Percentiles rank a stretch among this genome's conserved stretches.
These are phyloP conservation scores for Xylariaceae sp. DNA, from an alignment of 2,329 filamentous ascomycete genomes.

Conservation along the genomic window DNA sequence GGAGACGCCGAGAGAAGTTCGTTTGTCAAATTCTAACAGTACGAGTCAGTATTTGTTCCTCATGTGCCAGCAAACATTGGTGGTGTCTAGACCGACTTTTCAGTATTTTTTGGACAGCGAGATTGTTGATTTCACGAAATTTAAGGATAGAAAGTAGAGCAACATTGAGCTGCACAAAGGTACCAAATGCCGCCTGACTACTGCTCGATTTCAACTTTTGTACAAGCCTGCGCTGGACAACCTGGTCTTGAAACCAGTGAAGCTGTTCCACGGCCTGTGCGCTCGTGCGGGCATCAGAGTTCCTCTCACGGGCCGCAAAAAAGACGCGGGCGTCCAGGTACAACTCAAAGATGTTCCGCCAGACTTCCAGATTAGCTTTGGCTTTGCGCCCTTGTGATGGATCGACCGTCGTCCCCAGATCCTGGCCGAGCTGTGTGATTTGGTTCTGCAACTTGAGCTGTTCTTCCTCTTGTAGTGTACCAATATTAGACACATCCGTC, in stretches of 20 bases:
- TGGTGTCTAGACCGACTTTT: constrained; percentile 60
- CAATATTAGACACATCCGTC: constrained; percentile 67
- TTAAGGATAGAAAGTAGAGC: constrained; percentile 75
- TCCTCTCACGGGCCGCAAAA: constrained; percentile 72
- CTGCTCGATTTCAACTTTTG: constrained; percentile 63
- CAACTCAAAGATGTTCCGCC: constrained; percentile 78
- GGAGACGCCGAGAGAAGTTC: constrained; percentile 69
- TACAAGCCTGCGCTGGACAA: constrained; percentile 58
- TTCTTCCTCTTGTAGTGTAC: constrained; percentile 65
- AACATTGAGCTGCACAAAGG: constrained; percentile 71
- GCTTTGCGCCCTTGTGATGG: constrained; percentile 61
- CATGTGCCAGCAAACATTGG: background rate
- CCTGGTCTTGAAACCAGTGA: constrained; percentile 68
- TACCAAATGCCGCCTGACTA: constrained; percentile 62
- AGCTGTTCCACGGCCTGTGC: constrained; percentile 65
- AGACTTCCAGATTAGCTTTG: constrained; percentile 64
- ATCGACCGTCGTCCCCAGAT: constrained; percentile 62
- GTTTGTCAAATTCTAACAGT: constrained; percentile 75
- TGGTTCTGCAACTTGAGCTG: constrained; percentile 60
- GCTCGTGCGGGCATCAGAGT: constrained; percentile 66
- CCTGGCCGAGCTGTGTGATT: constrained; percentile 62
- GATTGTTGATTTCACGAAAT: constrained; percentile 81
- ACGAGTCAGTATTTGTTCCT: too few species aligned
- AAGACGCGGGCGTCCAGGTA: constrained; percentile 80
- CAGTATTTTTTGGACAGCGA: constrained; percentile 76